Percentiles rank a stretch among this genome's conserved stretches.
phyloP scores from a whole-genome alignment of 2,329 filamentous ascomycete species.

The Chaetothyriales sp. region DNA sequence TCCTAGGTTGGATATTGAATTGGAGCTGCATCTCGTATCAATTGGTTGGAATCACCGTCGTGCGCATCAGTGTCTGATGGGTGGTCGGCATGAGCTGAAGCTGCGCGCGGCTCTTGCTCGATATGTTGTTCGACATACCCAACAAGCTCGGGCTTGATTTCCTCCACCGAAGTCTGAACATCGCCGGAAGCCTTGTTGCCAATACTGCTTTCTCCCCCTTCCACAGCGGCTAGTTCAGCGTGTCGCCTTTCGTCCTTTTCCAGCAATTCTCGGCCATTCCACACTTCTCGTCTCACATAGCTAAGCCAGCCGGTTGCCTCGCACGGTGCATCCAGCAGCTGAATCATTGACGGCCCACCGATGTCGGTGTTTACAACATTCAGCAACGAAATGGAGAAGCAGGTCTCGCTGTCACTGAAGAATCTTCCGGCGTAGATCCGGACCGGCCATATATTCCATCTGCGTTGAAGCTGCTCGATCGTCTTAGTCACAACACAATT shows the following conservation, averaged over 20 bases:
- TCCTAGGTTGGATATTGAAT: conserved; percentile 15
- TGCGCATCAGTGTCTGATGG: too few relatives aligned
- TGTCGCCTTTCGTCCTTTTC: conserved; percentile 4
- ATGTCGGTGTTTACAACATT: conserved; percentile 19
- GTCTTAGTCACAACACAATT: conserved; percentile 3
- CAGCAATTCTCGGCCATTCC: conserved; percentile 11
- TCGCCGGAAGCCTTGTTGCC: not conserved
- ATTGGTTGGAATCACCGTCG: too few relatives aligned
- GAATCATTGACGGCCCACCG: conserved; percentile 17
- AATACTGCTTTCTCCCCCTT: not conserved
- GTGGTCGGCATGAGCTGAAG: not conserved
- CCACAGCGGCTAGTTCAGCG: too few relatives aligned
- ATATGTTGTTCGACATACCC: not conserved
- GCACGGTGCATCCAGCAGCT: conserved; percentile 14
- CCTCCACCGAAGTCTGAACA: not conserved
- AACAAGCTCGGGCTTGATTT: not conserved
- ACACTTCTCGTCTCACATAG: conserved; percentile 9
- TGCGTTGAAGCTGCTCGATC: conserved; percentile 7
- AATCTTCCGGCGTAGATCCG: conserved; percentile 10
- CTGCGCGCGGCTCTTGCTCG: not conserved
- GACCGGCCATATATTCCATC: conserved; percentile 13
- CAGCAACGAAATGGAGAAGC: conserved; percentile 12
- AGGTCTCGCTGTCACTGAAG: not conserved
- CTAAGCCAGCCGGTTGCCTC: conserved; percentile 10
- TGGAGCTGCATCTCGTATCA: not conserved